A percentile compares a stretch with the other conserved stretches of the same genome.
Evolutionary conservation across 73 alveolate genomes (phyloP).

Genomic region (Strombidium stylifer): DNA sequence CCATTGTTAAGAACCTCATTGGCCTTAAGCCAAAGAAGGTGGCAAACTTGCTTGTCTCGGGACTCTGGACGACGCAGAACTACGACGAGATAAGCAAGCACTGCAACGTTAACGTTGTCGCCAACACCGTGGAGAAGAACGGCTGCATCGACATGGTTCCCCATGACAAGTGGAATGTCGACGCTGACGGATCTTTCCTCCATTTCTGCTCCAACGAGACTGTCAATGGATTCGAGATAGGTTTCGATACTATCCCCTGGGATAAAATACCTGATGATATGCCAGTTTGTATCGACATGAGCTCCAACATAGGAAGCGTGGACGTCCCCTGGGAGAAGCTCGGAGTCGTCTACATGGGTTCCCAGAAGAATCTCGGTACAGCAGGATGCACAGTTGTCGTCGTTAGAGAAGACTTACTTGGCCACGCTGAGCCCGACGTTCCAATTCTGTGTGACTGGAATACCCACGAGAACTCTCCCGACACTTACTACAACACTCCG

Average conservation of each 20-base stretch:
- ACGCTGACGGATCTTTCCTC: constrained; percentile 70
- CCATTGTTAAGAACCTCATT: constrained; percentile 76
- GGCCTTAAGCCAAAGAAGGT: constrained; percentile 53
- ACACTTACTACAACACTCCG: constrained; percentile 72
- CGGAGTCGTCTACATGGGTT: constrained; percentile 79
- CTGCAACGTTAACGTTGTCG: constrained; percentile 66
- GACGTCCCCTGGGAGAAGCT: constrained; percentile 69
- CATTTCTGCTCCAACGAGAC: constrained; percentile 89
- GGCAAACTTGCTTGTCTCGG: constrained; percentile 80
- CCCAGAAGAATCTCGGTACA: constrained; percentile 77
- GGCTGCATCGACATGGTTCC: too few species aligned
- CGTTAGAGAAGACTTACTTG: constrained; percentile 74
- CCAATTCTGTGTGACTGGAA: constrained; percentile 67
- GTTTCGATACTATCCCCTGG: constrained; percentile 54
- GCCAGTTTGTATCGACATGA: constrained; percentile 70
- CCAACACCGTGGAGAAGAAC: constrained; percentile 50
- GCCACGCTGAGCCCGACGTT: too few species aligned
- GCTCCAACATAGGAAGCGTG: constrained; percentile 66
- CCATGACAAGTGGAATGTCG: constrained; percentile 73
- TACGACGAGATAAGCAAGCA: constrained; percentile 74
- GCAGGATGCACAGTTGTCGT: constrained; percentile 68
- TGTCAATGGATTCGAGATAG: constrained; percentile 81
- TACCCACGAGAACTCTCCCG: constrained; percentile 56
- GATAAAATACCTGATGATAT: constrained; percentile 57
- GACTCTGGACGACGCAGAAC: constrained; percentile 74